Conservation (phyloP, 176 grass and related monocot genomes). For the Zea luxurians region DNA sequence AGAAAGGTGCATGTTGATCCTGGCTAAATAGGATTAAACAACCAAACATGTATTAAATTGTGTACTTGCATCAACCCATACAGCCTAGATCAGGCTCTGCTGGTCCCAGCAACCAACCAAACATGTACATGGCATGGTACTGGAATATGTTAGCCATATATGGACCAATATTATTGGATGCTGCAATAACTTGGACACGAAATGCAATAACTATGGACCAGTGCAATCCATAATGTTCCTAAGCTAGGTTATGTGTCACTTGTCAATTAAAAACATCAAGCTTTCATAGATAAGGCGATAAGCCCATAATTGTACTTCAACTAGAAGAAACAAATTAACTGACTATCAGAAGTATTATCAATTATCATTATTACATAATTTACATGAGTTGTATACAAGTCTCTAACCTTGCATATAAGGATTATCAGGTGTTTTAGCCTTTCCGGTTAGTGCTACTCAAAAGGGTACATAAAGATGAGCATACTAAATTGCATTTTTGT, state of each 20-base stretch:
- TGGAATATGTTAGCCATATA: background rate
- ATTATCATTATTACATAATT: background rate
- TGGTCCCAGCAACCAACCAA: too few relatives aligned
- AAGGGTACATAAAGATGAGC: background rate
- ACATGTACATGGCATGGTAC: background rate
- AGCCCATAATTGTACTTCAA: background rate
- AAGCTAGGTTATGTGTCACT: slow-evolving; percentile 35
- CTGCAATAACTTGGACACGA: background rate
- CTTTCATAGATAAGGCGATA: slow-evolving; percentile 4
- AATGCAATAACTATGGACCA: slow-evolving; percentile 25
- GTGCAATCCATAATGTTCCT: slow-evolving; percentile 14
- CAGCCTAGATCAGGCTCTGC: too few relatives aligned
- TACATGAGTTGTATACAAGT: background rate
- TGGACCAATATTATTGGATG: background rate
- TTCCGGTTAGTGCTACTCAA: background rate
- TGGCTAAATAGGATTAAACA: too few relatives aligned
- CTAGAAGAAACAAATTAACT: slow-evolving; percentile 15
- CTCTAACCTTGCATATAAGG: too few relatives aligned
- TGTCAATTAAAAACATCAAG: background rate
- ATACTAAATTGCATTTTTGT: background rate
- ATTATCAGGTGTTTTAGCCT: background rate
- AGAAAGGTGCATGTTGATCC: too few relatives aligned
- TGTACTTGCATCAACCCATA: too few relatives aligned
- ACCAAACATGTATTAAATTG: too few relatives aligned
- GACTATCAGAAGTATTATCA: background rate